Percentiles rank a stretch among this genome's conserved stretches.
Conservation (phyloP, 2,329 filamentous ascomycete species). For the Arachnopeziza araneosa region DNA sequence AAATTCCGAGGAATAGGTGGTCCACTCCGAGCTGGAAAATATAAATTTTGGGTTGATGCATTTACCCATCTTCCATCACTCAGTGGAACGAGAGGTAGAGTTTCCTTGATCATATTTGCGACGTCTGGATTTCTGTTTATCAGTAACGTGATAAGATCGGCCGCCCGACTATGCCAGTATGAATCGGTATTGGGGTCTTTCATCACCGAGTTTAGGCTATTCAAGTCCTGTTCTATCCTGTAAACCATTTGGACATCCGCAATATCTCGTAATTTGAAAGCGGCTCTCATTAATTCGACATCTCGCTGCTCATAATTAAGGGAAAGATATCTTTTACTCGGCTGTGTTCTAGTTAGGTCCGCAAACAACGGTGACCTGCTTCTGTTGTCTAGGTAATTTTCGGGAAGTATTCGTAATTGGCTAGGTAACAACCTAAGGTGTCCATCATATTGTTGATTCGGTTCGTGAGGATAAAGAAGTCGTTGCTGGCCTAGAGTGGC, state of each 20-base stretch:
- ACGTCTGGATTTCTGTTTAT: too few species aligned
- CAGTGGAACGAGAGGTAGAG: neutral
- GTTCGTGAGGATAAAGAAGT: conserved; percentile 9
- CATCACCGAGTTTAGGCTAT: conserved; percentile 7
- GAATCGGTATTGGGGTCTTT: conserved; percentile 8
- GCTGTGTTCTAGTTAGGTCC: conserved; percentile 2
- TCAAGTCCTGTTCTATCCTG: conserved; percentile 12
- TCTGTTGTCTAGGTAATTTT: neutral
- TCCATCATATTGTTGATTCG: too few species aligned
- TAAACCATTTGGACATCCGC: conserved; percentile 8
- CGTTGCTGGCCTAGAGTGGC: neutral
- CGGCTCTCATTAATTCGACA: neutral
- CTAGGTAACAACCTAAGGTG: neutral
- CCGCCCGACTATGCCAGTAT: conserved; percentile 5
- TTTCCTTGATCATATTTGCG: neutral
- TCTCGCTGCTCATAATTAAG: conserved; percentile 5
- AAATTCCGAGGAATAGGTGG: neutral
- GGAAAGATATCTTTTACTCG: conserved; percentile 10
- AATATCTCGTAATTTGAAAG: conserved; percentile 1
- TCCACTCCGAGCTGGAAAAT: neutral
- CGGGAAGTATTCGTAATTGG: conserved; percentile 4
- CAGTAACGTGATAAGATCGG: neutral
- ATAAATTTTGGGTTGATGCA: neutral
- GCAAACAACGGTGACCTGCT: conserved; percentile 7
- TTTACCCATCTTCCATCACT: conserved; percentile 1